Percentiles rank a stretch among this genome's conserved stretches.
Evolutionary conservation across 352 stramenopile genomes (phyloP).

Genomic region (Thraustochytrium striatum): DNA sequence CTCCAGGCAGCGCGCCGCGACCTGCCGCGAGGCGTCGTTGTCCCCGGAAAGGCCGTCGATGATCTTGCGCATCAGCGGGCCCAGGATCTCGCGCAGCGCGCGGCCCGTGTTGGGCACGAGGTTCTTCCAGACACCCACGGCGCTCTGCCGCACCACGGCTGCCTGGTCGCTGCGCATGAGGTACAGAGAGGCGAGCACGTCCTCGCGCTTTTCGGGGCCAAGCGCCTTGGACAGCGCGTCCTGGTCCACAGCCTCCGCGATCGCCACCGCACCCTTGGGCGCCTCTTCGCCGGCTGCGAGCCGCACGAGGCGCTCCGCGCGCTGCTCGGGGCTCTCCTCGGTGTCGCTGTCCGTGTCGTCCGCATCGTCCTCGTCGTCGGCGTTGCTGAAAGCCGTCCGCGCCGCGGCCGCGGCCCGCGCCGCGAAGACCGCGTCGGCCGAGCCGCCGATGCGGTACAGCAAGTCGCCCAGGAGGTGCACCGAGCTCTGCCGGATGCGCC

Average conservation of each 20-base stretch:
- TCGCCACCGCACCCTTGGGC: too few relatives aligned
- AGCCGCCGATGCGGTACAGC: conserved; percentile 32
- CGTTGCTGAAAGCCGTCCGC: conserved; percentile 56
- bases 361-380: conserved; percentile 67
- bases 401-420: neutral
- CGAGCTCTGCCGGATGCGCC: conserved; percentile 95
- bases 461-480: conserved; percentile 90
- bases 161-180: conserved; percentile 94
- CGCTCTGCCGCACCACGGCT: conserved; percentile 89
- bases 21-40: conserved; percentile 78
- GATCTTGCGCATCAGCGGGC: conserved; percentile 90
- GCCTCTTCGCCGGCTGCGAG: too few relatives aligned
- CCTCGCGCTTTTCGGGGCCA: conserved; percentile 85
- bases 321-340: neutral
- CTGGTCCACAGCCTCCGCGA: conserved; percentile 55
- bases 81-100: conserved; percentile 94
- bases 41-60: conserved; percentile 86
- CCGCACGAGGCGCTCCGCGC: neutral
- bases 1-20: conserved; percentile 86
- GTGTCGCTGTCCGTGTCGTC: conserved; percentile 63
- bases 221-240: conserved; percentile 62
- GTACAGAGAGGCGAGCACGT: conserved; percentile 95
- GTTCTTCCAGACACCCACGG: conserved; percentile 98
- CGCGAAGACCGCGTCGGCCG: conserved; percentile 1
- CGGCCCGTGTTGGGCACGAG: conserved; percentile 93